These are phyloP conservation scores for Phytopythium vexans DNA, from an alignment of 352 stramenopile species.

Conservation along the genomic window DNA sequence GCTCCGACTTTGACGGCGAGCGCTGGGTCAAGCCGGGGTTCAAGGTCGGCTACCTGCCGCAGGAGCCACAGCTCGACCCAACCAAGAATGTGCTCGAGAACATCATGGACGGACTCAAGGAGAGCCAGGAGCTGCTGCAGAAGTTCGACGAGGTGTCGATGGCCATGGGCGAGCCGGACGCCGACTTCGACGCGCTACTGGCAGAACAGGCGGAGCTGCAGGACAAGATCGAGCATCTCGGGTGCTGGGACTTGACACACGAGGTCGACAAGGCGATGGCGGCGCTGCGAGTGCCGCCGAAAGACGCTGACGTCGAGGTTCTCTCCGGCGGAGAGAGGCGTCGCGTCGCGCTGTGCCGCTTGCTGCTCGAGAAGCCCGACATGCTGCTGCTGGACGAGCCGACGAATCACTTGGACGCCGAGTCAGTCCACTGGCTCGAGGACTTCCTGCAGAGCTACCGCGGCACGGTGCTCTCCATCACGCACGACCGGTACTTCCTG, in stretches of 20 bases:
- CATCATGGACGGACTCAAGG: conserved; percentile 87
- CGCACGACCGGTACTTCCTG: conserved; percentile 98
- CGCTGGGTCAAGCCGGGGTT: conserved; percentile 85
- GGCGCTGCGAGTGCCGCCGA: conserved; percentile 67
- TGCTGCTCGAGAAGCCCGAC: conserved; percentile 96
- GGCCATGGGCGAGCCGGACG: conserved; percentile 88
- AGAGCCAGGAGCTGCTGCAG: conserved; percentile 73
- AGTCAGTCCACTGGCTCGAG: conserved; percentile 97
- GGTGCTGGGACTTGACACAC: conserved; percentile 80
- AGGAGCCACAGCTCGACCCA: conserved; percentile 85
- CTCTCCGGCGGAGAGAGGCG: conserved; percentile 93
- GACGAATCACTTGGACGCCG: conserved; percentile 97
- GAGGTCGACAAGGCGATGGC: conserved; percentile 85
- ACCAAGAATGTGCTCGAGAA: conserved; percentile 89
- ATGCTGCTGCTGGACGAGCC: conserved; percentile 98
- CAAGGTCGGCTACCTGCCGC: conserved; percentile 83
- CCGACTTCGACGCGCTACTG: conserved; percentile 85
- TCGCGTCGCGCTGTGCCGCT: conserved; percentile 93
- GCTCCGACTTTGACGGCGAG: conserved; percentile 82
- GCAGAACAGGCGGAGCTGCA: conserved; percentile 85
- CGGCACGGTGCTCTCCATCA: conserved; percentile 97
- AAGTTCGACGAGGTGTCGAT: conserved; percentile 87
- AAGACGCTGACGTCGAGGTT: conserved; percentile 61
- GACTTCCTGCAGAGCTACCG: conserved; percentile 95
- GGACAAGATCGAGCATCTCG: conserved; percentile 81